Evolutionary conservation across 1,284 basidiomycete species (phyloP), one percentile per base, ranked within the genome.

Genomic region (Ceratobasidium sp.): DNA sequence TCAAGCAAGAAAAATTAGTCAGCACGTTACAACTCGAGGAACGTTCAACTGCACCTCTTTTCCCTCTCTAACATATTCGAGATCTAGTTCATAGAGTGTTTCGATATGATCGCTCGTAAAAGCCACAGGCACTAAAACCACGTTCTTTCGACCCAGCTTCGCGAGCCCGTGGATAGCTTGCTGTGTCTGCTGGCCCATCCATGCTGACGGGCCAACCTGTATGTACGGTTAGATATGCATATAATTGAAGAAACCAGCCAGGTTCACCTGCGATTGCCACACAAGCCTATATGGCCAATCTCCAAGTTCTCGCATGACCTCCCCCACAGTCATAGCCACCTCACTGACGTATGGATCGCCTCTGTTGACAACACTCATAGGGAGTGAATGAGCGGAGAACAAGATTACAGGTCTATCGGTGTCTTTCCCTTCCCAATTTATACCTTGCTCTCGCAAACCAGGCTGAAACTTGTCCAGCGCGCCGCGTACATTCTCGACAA

Each of bases 51-150:
- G 38, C 75, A 94, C 94, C 86, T 96, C 89, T 76, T 86, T 85
- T 6, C 92, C 96, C 79, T 99, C 96, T 80, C 91, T 90, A 71
- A 85, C 86, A 75, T 98, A 96, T 79, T 99, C 97, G 68, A 96
- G 80, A 79, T 99, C 97, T 55, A 99, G 85, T 81, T 99, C 97
- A 78, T 92, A 99, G 53, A 99, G 83, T 27, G 97, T 99, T 82
- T 99, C 97, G 77, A 99, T 98, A 79, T 99, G 97, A 80, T 99
- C 97, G 77, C 91, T 94, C 20, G 97, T 99, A 81, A 99, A 99
- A 20, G 97, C 96, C 72, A 99, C 95, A 0, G 97, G 97, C 1
- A 99, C 88, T 35, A 97, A 83, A 60, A 98, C 85, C n/a, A 89
- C 88, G 73, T 86, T 88, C 80, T 96, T 98, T 78, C 87, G 86